Evolutionary conservation across 1,284 basidiomycete genomes (phyloP), one percentile per base, ranked within the genome.

Genomic region (Pisolithus thermaeus): DNA sequence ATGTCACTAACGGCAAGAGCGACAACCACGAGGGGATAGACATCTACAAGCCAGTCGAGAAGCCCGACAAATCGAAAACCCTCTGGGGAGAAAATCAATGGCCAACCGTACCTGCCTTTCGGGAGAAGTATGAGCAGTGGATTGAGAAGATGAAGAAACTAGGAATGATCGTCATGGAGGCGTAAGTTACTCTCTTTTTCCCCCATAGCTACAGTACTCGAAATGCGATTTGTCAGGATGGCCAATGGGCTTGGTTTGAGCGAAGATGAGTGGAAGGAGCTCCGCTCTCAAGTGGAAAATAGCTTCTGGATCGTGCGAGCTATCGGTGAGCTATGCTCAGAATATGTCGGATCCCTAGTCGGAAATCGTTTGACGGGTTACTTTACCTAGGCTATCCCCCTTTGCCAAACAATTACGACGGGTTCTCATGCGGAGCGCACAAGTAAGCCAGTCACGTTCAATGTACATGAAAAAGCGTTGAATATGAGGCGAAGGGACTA

Each of bases 261-360:
- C 3, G 55, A 65, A 0, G 77, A 80, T 3, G 91, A 94, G 64
- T 90, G 87, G 85, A 54, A 71, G 23, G 76, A 78, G 0, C 71
- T 93, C 48, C 77, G 77, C 25, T 63, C 66, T 22, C 77, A 85
- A 61, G 83, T 92, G 0, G 80, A 90, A 56, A 80, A 92, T 59
- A 84, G 82, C 56, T 95, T 94, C 62, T 94, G 92, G 92, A 80
- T 84, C 7, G 85, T 92, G 87, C 78, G 92, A 4, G 72, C 86
- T 3, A 88, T 92, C 53, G 90, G 87, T 86, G 51, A 39, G 72
- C 58, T 37, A 27, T 18, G 3, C 18, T 14, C 20, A 9, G n/a
- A 20, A 9, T 22, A 6, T 11, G 32, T 20, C 25, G 5, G 36
- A 25, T 36, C 9, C 32, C 41, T 8, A 43, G 20, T 43, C 41